phyloP scores from a whole-genome alignment of 1,284 basidiomycete species.

The Hemileia vastatrix region DNA sequence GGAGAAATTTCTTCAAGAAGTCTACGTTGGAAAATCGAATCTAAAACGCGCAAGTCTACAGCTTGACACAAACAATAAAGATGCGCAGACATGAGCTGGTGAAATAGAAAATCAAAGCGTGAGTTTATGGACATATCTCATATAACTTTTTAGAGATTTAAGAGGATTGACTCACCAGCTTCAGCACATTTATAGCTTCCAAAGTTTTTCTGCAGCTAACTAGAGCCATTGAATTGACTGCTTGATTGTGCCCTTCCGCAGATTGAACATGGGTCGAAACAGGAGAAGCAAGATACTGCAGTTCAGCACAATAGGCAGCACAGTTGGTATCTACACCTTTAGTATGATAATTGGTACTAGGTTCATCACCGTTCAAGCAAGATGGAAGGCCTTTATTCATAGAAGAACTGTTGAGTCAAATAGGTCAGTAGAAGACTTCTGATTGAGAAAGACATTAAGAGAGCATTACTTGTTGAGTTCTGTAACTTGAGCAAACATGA shows the following conservation, averaged over 20 bases:
- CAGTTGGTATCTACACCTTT: slow-evolving; percentile 78
- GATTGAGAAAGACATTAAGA: not conserved
- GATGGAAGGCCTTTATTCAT: slow-evolving; percentile 77
- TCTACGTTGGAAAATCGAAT: not conserved
- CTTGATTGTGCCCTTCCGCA: slow-evolving; percentile 58
- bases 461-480: slow-evolving; percentile 57
- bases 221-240: slow-evolving; percentile 69
- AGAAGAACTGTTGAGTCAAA: slow-evolving; percentile 47
- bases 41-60: slow-evolving; percentile 15
- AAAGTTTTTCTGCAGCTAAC: slow-evolving; percentile 69
- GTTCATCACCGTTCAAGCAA: slow-evolving; percentile 66
- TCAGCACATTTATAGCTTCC: slow-evolving; percentile 63
- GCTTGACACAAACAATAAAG: slow-evolving; percentile 19
- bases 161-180: slow-evolving; percentile 46
- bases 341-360: slow-evolving; percentile 30
- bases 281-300: slow-evolving; percentile 72
- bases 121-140: not conserved
- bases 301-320: slow-evolving; percentile 67
- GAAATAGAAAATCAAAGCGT: not conserved
- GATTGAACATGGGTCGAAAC: slow-evolving; percentile 59
- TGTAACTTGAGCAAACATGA: slow-evolving; percentile 71
- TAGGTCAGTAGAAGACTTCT: not conserved
- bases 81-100: slow-evolving; percentile 14
- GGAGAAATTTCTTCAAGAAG: no score
- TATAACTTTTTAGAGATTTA: no score